Evolutionary conservation across 306 rosid species (phyloP).

Genomic region (Trifolium dubium): DNA sequence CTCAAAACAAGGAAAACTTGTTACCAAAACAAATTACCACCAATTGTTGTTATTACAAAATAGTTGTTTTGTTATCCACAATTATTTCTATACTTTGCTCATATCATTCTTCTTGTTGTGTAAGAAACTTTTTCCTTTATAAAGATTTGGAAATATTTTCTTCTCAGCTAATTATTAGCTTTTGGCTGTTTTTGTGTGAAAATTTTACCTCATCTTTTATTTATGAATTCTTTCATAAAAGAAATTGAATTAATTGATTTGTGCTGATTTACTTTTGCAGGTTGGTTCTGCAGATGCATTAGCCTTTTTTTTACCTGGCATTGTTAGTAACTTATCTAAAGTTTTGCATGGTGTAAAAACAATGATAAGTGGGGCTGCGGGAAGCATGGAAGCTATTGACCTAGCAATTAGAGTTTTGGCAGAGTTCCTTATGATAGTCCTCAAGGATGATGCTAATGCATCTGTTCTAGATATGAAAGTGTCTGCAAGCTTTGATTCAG

Average conservation of each 20-base stretch:
- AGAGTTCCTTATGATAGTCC: constrained; percentile 91
- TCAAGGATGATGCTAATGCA: constrained; percentile 70
- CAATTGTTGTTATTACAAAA: not conserved
- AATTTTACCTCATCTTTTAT: not conserved
- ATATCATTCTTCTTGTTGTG: constrained; percentile 3
- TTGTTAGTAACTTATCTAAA: constrained; percentile 83
- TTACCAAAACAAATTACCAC: not conserved
- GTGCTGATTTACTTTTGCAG: constrained; percentile 49
- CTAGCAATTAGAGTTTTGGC: constrained; percentile 85
- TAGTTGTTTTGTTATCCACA: constrained; percentile 13
- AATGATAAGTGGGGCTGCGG: constrained; percentile 89
- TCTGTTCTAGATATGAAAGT: constrained; percentile 49
- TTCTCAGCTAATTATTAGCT: constrained; percentile 7
- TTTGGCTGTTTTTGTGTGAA: not conserved
- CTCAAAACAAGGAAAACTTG: not conserved
- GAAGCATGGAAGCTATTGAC: constrained; percentile 74
- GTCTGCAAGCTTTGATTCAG: constrained; percentile 45
- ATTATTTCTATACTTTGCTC: not conserved
- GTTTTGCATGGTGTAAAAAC: constrained; percentile 77
- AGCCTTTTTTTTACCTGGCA: constrained; percentile 95
- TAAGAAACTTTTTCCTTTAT: constrained; percentile 13
- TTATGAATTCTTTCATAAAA: constrained; percentile 28
- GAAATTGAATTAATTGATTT: constrained; percentile 28
- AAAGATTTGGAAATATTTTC: not conserved
- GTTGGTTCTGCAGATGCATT: constrained; percentile 89